Evolutionary conservation across 441 rosid species (phyloP).

Genomic region (Gossypium davidsonii): DNA sequence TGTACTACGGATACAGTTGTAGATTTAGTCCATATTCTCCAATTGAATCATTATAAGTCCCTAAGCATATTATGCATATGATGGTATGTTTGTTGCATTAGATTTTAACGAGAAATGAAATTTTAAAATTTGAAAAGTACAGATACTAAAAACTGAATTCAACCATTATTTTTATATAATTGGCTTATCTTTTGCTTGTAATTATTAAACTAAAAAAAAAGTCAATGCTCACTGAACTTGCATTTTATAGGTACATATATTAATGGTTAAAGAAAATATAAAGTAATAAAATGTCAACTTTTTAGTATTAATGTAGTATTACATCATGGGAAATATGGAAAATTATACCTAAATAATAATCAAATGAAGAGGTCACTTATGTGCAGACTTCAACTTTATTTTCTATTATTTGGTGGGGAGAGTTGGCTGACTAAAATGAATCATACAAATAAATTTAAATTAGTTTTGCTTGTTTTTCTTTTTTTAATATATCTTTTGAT

Average conservation of each 20-base stretch:
- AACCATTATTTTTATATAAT: neutral
- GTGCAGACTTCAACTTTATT: neutral
- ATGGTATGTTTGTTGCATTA: no score
- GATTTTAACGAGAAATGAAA: no score
- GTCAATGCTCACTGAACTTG: constrained; percentile 5
- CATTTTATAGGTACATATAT: neutral
- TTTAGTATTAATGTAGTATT: neutral
- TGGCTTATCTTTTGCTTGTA: constrained; percentile 1
- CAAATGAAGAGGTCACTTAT: neutral
- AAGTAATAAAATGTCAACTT: constrained; percentile 14
- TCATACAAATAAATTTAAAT: neutral
- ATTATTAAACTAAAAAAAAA: neutral
- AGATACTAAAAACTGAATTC: no score
- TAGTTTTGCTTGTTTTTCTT: neutral
- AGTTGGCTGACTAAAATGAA: constrained; percentile 9
- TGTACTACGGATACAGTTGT: no score
- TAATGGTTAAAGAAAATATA: constrained; percentile 1
- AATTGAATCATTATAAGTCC: no score
- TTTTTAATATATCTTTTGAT: neutral
- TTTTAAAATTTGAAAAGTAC: no score
- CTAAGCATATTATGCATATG: no score
- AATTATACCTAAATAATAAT: neutral
- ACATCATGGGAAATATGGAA: constrained; percentile 8
- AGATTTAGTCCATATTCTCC: no score
- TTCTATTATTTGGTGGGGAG: neutral